A percentile compares a stretch with the other conserved stretches of the same genome.
These are phyloP conservation scores for Rubia tinctorum DNA, from an alignment of 305 asterid genomes.

Conservation along the genomic window DNA sequence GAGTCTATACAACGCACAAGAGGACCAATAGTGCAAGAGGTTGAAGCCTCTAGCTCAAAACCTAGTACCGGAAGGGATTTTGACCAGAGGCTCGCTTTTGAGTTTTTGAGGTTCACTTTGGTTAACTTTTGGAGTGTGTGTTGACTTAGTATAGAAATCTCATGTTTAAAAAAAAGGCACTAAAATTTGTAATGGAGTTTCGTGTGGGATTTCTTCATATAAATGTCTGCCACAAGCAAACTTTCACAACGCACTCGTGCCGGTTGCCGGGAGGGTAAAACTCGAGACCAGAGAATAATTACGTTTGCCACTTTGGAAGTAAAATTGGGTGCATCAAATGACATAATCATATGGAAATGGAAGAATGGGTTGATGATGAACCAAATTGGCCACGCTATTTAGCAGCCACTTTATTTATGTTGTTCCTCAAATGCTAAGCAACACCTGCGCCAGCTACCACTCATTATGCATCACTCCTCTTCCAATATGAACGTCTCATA, in stretches of 20 bases:
- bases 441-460: neutral
- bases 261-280: neutral
- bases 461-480: neutral
- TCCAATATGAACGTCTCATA: too few relatives aligned
- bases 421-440: constrained; percentile 11
- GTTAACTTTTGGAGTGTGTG: neutral
- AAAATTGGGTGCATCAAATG: neutral
- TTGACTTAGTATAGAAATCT: constrained; percentile 21
- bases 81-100: neutral
- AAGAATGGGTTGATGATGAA: neutral
- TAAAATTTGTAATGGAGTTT: constrained; percentile 20
- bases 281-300: neutral
- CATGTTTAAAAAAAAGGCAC: neutral
- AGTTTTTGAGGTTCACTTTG: neutral
- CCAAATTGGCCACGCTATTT: neutral
- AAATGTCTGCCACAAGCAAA: constrained; percentile 31
- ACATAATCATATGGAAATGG: neutral
- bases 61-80: neutral
- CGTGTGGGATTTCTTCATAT: constrained; percentile 28
- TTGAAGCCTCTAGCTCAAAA: neutral
- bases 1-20: too few relatives aligned
- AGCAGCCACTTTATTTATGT: constrained; percentile 4
- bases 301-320: neutral
- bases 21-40: neutral
- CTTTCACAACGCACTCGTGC: constrained; percentile 26